Percentiles rank a stretch among this genome's conserved stretches.
Evolutionary conservation across 2,329 filamentous ascomycete genomes (phyloP).

Genomic region (Nothopassalora personata): DNA sequence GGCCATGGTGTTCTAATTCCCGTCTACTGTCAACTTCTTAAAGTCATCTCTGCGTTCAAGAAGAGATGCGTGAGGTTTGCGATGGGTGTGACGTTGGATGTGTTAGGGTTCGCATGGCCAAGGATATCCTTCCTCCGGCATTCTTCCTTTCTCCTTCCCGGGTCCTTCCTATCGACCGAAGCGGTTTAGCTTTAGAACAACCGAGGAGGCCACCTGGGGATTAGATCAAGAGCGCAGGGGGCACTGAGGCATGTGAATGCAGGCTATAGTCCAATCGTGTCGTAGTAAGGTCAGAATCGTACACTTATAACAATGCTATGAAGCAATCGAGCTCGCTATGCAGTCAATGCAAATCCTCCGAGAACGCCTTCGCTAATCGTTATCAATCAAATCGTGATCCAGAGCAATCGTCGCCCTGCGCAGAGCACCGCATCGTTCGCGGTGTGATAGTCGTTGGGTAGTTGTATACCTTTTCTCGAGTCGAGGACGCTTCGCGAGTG

Average conservation of each 20-base stretch:
- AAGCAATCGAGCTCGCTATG: background rate
- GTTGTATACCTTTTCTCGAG: background rate
- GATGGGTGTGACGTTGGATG: background rate
- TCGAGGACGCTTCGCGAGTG: background rate
- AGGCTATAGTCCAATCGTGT: background rate
- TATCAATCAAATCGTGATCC: background rate
- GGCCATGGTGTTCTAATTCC: background rate
- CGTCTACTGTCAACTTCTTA: too few species aligned
- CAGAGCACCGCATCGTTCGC: background rate
- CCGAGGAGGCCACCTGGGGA: too few species aligned
- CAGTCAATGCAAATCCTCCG: background rate
- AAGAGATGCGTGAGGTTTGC: background rate
- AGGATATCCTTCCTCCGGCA: background rate
- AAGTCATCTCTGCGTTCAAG: background rate
- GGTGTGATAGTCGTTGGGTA: background rate
- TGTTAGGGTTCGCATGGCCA: background rate
- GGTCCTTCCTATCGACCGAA: background rate
- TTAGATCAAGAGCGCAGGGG: too few species aligned
- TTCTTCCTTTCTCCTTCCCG: background rate
- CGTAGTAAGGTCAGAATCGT: background rate
- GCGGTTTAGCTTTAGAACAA: background rate
- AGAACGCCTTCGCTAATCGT: constrained; percentile 9
- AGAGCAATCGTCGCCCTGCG: background rate
- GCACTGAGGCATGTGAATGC: background rate
- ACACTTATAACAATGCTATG: background rate